Evolutionary conservation across 768 basidiomycete genomes (phyloP).

Genomic region (Suillus fuscotomentosus): DNA sequence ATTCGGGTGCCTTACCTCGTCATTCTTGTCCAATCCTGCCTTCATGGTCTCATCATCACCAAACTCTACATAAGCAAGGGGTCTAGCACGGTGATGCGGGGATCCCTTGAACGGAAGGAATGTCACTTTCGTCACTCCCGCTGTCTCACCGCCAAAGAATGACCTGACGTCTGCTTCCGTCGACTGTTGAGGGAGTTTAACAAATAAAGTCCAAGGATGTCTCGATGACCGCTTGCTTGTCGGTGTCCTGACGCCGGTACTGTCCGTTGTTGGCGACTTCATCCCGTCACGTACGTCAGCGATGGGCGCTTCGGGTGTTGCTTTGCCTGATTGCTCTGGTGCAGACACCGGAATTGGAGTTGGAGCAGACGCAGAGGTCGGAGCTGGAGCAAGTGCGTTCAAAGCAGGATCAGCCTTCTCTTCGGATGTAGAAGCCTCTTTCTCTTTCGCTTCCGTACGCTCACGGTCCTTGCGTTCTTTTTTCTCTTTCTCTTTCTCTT

Average conservation of each 20-base stretch:
- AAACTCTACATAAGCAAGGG: conserved; percentile 86
- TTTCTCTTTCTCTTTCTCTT: conserved; percentile 63
- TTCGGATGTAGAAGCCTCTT: conserved; percentile 30
- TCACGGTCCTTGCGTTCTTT: conserved; percentile 63
- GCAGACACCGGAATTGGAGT: conserved; percentile 1
- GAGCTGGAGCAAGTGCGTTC: background rate
- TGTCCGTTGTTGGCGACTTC: conserved; percentile 59
- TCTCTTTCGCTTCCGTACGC: conserved; percentile 39
- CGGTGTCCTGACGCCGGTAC: conserved; percentile 68
- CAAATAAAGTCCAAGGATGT: conserved; percentile 85
- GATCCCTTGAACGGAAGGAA: conserved; percentile 23
- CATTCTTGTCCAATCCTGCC: conserved; percentile 70
- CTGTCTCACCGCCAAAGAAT: conserved; percentile 72
- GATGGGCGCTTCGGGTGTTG: conserved; percentile 31
- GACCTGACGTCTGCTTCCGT: conserved; percentile 68
- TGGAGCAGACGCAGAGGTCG: no score
- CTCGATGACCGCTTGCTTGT: conserved; percentile 60
- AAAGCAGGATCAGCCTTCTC: conserved; percentile 32
- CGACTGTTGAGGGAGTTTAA: conserved; percentile 56
- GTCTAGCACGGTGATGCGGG: conserved; percentile 49
- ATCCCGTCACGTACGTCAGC: conserved; percentile 34
- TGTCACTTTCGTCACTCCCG: conserved; percentile 66
- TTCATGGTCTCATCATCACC: conserved; percentile 86
- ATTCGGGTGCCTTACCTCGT: conserved; percentile 48
- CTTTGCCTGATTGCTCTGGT: conserved; percentile 36